Percentiles rank a stretch among this genome's conserved stretches.
Evolutionary conservation across 2,329 filamentous ascomycete species (phyloP).

Genomic region (Trichoderma endophyticum): DNA sequence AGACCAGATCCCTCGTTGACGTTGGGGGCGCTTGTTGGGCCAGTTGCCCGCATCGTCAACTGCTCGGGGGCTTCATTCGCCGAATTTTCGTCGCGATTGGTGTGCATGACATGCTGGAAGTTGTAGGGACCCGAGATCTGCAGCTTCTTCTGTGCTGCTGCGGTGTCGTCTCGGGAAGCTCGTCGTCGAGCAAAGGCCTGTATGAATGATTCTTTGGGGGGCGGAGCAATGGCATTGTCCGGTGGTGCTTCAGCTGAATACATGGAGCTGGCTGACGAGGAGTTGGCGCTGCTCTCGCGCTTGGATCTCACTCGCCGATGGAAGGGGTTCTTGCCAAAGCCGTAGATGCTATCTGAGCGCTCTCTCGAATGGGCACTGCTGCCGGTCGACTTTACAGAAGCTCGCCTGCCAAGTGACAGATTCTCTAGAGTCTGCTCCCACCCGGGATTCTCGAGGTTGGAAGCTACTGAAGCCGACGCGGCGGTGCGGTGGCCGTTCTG

Average conservation of each 20-base stretch:
- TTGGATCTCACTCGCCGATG: constrained; percentile 49
- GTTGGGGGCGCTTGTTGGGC: constrained; percentile 20
- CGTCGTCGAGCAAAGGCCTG: constrained; percentile 52
- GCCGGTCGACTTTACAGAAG: constrained; percentile 54
- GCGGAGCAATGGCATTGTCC: constrained; percentile 31
- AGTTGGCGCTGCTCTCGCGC: constrained; percentile 49
- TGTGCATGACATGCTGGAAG: constrained; percentile 64
- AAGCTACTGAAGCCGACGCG: constrained; percentile 54
- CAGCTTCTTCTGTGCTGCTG: constrained; percentile 37
- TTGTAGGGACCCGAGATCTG: constrained; percentile 64
- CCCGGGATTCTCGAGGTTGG: constrained; percentile 41
- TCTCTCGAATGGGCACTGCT: constrained; percentile 49
- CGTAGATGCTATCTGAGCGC: constrained; percentile 57
- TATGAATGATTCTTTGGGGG: constrained; percentile 44
- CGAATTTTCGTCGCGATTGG: constrained; percentile 47
- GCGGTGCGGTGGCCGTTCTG: constrained; percentile 35
- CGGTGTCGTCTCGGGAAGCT: constrained; percentile 34
- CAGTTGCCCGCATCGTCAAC: constrained; percentile 22
- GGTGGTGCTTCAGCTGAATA: constrained; percentile 44
- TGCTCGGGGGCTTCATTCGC: constrained; percentile 18
- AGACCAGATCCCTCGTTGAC: constrained; percentile 37
- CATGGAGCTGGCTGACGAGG: constrained; percentile 47
- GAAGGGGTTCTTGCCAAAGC: constrained; percentile 59
- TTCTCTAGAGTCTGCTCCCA: constrained; percentile 52
- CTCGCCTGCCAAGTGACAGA: constrained; percentile 50